Conservation (phyloP, 805 yeast genomes). For the Clavispora santaluciae region DNA sequence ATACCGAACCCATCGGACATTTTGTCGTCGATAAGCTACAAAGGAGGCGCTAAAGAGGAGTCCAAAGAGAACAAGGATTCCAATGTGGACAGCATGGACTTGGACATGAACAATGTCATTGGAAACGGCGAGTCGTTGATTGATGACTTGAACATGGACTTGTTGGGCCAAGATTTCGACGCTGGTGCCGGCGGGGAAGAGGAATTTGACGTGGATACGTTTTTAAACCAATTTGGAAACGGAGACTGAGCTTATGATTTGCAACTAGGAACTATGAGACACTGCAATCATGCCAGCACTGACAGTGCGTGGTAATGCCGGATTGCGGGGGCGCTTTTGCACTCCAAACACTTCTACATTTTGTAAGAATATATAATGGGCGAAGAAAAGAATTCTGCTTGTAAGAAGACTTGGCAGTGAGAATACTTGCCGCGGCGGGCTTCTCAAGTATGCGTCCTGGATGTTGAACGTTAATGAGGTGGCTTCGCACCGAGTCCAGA, state of each 20-base stretch:
- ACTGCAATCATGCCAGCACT: too few species aligned
- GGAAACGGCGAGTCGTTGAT: conserved; percentile 38
- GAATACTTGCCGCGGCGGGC: too few species aligned
- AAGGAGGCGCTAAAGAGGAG: conserved; percentile 10
- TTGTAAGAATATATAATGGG: too few species aligned
- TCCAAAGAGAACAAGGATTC: conserved; percentile 4
- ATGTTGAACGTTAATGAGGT: neutral
- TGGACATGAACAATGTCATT: conserved; percentile 33
- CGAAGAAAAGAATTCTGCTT: too few species aligned
- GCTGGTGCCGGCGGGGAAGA: conserved; percentile 26
- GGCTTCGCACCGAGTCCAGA: neutral
- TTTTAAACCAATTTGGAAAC: conserved; percentile 40
- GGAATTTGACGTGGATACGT: conserved; percentile 43
- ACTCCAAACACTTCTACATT: too few species aligned
- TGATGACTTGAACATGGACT: conserved; percentile 39
- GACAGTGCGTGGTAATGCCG: too few species aligned
- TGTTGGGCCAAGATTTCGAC: conserved; percentile 32
- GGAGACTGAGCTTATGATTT: too few species aligned
- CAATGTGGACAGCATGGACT: conserved; percentile 14
- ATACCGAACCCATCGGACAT: conserved; percentile 32
- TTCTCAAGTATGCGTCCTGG: too few species aligned
- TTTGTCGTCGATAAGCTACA: conserved; percentile 24
- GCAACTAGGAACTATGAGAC: too few species aligned
- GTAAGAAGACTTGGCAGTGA: too few species aligned
- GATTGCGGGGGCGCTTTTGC: too few species aligned